Evolutionary conservation across 2,329 filamentous ascomycete species (phyloP), one percentile per base, ranked within the genome.

Genomic region (Aotearoamyces nothofagi): DNA sequence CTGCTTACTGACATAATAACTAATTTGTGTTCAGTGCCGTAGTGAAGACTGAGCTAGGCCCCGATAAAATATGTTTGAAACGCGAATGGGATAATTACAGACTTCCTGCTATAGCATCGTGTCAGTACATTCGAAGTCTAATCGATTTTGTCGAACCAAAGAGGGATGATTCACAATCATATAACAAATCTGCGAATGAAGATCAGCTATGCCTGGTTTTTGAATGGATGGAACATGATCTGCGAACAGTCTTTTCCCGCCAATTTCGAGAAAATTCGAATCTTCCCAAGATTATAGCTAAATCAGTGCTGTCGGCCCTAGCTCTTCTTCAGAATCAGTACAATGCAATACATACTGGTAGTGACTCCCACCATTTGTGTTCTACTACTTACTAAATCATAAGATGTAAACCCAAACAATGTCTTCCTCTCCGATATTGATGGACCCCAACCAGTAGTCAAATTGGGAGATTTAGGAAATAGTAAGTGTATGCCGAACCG

Each of bases 321-420:
- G 22, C 7, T 13, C 5, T 33, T 27, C 26, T 37, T 14, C 28
- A 34, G 24, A 27, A 17, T 15, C 19, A 22, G 5, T 33, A 30
- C 8, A 30, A 24, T 31, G 33, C 26, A 25, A 26, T 41, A 6
- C 39, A 42, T 40, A 39, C 39, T 24, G 37, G 39, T 40, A 23
- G 11, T n/a, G 20, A 8, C 19, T 8, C n/a, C n/a, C n/a, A 8
- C 19, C 19, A 22, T 8, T n/a, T 22, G n/a, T n/a, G 19, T 22
- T n/a, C 19, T 22, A 8, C 19, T n/a, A 22, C n/a, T 22, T 8
- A n/a, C 19, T 22, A 22, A 22, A 22, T n/a, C 19, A 22, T 22
- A 22, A 43, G 39, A 43, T 35, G 29, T 42, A 5, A 42, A 37
- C 22, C 33, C 37, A 4, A 41, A 42, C 26, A 43, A 43, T 24